Base-by-base conservation (phyloP, 1,284 basidiomycete species). In the Filobasidium uniguttulatum region DNA sequence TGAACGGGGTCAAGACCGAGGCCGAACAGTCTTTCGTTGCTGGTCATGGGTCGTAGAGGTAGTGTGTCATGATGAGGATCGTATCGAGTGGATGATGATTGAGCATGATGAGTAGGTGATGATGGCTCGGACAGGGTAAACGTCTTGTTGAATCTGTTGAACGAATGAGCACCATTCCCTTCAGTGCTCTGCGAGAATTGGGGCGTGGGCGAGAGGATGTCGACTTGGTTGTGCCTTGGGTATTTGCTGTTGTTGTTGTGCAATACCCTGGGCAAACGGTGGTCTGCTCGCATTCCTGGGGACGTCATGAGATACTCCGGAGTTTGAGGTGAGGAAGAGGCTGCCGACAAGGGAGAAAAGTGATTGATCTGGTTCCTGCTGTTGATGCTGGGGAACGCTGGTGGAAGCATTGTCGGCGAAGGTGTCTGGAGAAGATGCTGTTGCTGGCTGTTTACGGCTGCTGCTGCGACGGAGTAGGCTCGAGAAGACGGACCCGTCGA, bases 121-220 rank as follows among this genome's bases (percentile, higher is more conserved):
- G 36, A 38, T 12, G 36, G 36, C 36, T 38, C 36, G 19, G 36
- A 38, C 12, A 38, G 20, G 36, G n/a, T n/a, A n/a, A n/a, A n/a
- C 36, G 12, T 10, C 19, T 38, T 38, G 12, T 38, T 12, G 36
- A 38, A 9, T n/a, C 30, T 46, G 31, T 31, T n/a, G n/a, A n/a
- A 38, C 9, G 36, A 38, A 8, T 38, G 19, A 8, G 20, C 12
- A 38, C 8, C 12, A 10, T 38, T 14, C 41, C 26, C 41, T 15
- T 19, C 28, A 9, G 23, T 28, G 37, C 46, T 45, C 35, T 46
- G 55, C 51, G 51, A 53, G 38, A 47, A 46, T 29, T 25, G 43
- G 49, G 55, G 48, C 51, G 51, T 53, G 48, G 49, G 55, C 54
- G 48, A 55, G 54, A 55, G 54, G 54, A 50, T 53, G 48, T 44